phyloP scores from a whole-genome alignment of 129 eudicot genomes.

The Artemisia argyi region DNA sequence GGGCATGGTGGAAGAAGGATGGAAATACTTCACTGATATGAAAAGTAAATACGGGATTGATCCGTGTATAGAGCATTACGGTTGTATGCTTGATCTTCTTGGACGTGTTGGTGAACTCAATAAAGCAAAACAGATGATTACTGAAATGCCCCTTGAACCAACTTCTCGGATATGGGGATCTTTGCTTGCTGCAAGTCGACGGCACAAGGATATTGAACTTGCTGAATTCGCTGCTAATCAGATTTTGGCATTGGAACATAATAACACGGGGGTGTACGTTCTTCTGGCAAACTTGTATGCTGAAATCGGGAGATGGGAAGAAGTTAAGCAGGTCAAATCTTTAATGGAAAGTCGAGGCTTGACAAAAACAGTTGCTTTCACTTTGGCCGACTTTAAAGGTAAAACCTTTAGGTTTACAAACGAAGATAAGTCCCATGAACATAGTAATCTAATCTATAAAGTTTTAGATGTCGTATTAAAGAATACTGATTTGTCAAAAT shows the following conservation, averaged over 20 bases:
- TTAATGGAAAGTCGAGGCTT: slow-evolving; percentile 51
- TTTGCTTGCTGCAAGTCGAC: slow-evolving; percentile 60
- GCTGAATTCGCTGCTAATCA: slow-evolving; percentile 62
- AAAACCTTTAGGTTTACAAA: slow-evolving; percentile 47
- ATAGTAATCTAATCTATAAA: slow-evolving; percentile 40
- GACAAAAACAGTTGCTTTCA: slow-evolving; percentile 43
- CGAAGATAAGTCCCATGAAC: slow-evolving; percentile 45
- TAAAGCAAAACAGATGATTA: slow-evolving; percentile 44
- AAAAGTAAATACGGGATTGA: slow-evolving; percentile 57
- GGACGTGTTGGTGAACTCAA: slow-evolving; percentile 65
- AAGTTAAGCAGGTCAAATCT: slow-evolving; percentile 45
- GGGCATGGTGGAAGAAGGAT: slow-evolving; percentile 70
- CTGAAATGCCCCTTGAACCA: slow-evolving; percentile 62
- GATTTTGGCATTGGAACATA: slow-evolving; percentile 34
- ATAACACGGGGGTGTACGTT: slow-evolving; percentile 68
- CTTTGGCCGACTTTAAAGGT: slow-evolving; percentile 46
- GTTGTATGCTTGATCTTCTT: slow-evolving; percentile 73
- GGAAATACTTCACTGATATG: slow-evolving; percentile 65
- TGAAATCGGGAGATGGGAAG: slow-evolving; percentile 71
- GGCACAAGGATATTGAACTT: slow-evolving; percentile 47
- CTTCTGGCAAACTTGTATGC: slow-evolving; percentile 72
- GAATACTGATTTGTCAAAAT: slow-evolving; percentile 33
- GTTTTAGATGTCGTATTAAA: slow-evolving; percentile 49
- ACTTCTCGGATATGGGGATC: slow-evolving; percentile 88
- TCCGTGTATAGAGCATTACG: slow-evolving; percentile 78